Evolutionary conservation across 2,329 filamentous ascomycete species (phyloP).

Genomic region (Colletotrichum zoysiae): DNA sequence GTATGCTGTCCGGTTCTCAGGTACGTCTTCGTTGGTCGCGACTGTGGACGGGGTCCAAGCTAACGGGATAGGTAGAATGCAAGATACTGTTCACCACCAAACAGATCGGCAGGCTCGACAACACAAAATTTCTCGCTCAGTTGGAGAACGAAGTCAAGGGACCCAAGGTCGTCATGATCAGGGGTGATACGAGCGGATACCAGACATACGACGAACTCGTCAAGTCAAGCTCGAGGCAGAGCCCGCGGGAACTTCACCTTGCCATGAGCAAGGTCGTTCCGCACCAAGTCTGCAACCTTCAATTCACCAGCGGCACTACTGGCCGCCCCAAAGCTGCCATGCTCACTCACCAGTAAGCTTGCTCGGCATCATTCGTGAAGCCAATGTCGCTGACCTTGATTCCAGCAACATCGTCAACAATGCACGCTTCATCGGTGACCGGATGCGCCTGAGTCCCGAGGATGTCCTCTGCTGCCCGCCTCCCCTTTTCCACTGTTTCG

Average conservation of each 20-base stretch:
- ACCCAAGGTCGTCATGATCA: slow-evolving; percentile 71
- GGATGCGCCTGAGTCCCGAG: slow-evolving; percentile 75
- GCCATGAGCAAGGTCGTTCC: slow-evolving; percentile 69
- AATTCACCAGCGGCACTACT: slow-evolving; percentile 83
- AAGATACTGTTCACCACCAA: slow-evolving; percentile 80
- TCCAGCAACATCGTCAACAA: slow-evolving; percentile 73
- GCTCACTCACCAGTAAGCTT: slow-evolving; percentile 75
- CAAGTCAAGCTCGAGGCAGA: slow-evolving; percentile 61
- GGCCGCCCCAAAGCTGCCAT: slow-evolving; percentile 80
- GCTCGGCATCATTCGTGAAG: not conserved
- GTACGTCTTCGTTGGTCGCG: slow-evolving; percentile 54
- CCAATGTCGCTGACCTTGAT: slow-evolving; percentile 26
- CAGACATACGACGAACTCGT: slow-evolving; percentile 72
- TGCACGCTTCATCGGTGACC: slow-evolving; percentile 78
- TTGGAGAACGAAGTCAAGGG: slow-evolving; percentile 60
- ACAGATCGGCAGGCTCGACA: slow-evolving; percentile 75
- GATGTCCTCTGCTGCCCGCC: slow-evolving; percentile 85
- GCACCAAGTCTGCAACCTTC: slow-evolving; percentile 78
- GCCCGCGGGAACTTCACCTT: slow-evolving; percentile 63
- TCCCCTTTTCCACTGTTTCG: slow-evolving; percentile 89
- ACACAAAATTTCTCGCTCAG: slow-evolving; percentile 68
- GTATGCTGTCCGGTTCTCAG: slow-evolving; percentile 78
- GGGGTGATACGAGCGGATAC: slow-evolving; percentile 66
- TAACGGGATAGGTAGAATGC: slow-evolving; percentile 65
- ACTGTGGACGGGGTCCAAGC: not conserved